Evolutionary conservation across 306 rosid genomes (phyloP).

Genomic region (Vigna mungo): DNA sequence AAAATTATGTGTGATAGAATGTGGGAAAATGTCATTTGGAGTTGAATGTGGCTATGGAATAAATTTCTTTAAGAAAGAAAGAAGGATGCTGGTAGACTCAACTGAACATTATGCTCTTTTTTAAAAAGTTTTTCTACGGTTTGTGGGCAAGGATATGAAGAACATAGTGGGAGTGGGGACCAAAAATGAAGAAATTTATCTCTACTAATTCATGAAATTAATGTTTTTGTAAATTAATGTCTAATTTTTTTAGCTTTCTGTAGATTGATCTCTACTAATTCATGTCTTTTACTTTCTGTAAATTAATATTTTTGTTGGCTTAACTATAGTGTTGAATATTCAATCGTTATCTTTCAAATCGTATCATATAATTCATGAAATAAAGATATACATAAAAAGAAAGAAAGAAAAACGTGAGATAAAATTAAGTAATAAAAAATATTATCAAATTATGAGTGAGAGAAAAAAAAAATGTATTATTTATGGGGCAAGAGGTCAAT

Average conservation of each 20-base stretch:
- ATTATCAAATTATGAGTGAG: background rate
- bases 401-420: background rate
- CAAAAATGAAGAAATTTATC: slow-evolving; percentile 47
- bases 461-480: background rate
- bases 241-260: too few relatives aligned
- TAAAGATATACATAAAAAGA: too few relatives aligned
- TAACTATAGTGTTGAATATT: slow-evolving; percentile 45
- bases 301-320: slow-evolving; percentile 19
- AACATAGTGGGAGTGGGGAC: slow-evolving; percentile 51
- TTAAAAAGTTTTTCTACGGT: slow-evolving; percentile 47
- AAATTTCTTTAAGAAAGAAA: slow-evolving; percentile 44
- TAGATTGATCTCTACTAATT: too few relatives aligned
- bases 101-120: slow-evolving; percentile 46
- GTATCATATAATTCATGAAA: background rate
- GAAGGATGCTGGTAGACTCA: slow-evolving; percentile 53
- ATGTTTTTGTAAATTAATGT: background rate
- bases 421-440: background rate
- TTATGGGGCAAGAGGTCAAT: background rate
- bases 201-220: slow-evolving; percentile 13
- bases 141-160: slow-evolving; percentile 49
- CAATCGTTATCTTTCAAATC: background rate
- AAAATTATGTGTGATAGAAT: slow-evolving; percentile 12
- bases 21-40: slow-evolving; percentile 37
- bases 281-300: too few relatives aligned
- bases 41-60: slow-evolving; percentile 50